phyloP scores from a whole-genome alignment of 1,139 yeast species.

The Nakaseomyces uthaithaninus region DNA sequence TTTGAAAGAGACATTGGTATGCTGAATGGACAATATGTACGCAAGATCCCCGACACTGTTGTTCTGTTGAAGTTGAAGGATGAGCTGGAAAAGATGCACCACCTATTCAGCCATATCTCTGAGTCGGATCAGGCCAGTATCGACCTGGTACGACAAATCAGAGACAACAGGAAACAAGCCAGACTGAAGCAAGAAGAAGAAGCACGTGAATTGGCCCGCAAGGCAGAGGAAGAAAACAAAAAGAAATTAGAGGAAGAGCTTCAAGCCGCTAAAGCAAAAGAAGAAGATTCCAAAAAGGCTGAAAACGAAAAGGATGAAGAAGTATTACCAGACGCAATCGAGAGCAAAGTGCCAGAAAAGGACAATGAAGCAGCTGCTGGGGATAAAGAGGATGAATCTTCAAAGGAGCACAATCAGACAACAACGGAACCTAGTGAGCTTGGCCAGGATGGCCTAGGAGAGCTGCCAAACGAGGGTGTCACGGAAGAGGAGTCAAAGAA shows the following conservation, averaged over 20 bases:
- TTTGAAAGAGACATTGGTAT: constrained; percentile 55
- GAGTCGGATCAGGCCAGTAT: constrained; percentile 36
- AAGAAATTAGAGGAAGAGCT: constrained; percentile 9
- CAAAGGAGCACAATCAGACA: constrained; percentile 7
- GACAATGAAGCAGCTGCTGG: constrained; percentile 6
- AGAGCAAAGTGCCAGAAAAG: no score
- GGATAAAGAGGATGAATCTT: constrained; percentile 9
- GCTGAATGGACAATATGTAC: constrained; percentile 49
- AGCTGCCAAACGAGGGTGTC: constrained; percentile 6
- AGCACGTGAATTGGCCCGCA: constrained; percentile 8
- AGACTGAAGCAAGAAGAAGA: constrained; percentile 15
- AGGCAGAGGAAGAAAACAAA: constrained; percentile 11
- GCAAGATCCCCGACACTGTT: constrained; percentile 41
- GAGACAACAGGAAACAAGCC: constrained; percentile 10
- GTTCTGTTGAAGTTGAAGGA: constrained; percentile 42
- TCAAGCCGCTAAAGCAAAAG: constrained; percentile 11
- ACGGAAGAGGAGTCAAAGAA: constrained; percentile 16
- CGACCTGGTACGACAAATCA: constrained; percentile 17
- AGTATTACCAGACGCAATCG: no score
- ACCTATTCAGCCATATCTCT: constrained; percentile 43
- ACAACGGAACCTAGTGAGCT: no score
- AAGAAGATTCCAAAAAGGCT: constrained; percentile 9
- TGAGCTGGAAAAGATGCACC: constrained; percentile 41
- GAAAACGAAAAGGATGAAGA: constrained; percentile 11
- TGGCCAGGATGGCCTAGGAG: no score